Base-by-base conservation (phyloP, 345 rosid genomes). In the Gossypium rotundifolium region DNA sequence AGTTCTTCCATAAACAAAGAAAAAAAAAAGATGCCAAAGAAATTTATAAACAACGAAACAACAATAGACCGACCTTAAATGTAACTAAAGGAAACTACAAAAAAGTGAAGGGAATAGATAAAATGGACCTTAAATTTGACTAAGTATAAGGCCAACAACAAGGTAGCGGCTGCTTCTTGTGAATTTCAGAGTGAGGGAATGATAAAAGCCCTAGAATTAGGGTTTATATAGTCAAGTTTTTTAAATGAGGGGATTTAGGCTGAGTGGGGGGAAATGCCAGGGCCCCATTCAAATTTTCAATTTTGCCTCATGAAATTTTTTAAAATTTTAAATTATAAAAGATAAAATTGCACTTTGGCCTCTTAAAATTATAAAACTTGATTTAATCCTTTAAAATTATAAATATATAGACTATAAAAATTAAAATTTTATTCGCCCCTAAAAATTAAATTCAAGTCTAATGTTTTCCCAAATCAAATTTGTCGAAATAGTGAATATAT, bases 141-240 rank as follows among this genome's bases (percentile, higher is more conserved):
- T 57, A 11, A 18, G 3, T n/a, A 10, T 14, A 13, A 23, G 11
- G 14, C 25, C 33, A 4, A 29, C 12, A 22, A 49, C 5, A 20
- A 4, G 2, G n/a, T n/a, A n/a, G 4, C 78, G 73, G 75, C 74
- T 45, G 66, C 71, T 45, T 70, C 74, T 49, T 20, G 7, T 52
- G 2, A 25, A 10, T 78, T 51, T n/a, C 59, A 16, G 48, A 14
- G n/a, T 22, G 9, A 45, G 53, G n/a, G 12, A 2, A 67, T 4
- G 5, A 8, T 48, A 42, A 5, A 25, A 68, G 29, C 77, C 77
- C 81, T 78, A 68, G 54, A 23, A 3, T 61, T 40, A n/a, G 9
- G 14, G 58, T 29, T 9, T 66, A 65, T 72, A 65, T 12, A 12
- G 7, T 11, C 0, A 10, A 22, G 4, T 10, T 23, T 8, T 4